A percentile compares a stretch with the other conserved stretches of the same genome.
Evolutionary conservation across 2,329 filamentous ascomycete species (phyloP).

Genomic region (Aaosphaeria pasadenensis): DNA sequence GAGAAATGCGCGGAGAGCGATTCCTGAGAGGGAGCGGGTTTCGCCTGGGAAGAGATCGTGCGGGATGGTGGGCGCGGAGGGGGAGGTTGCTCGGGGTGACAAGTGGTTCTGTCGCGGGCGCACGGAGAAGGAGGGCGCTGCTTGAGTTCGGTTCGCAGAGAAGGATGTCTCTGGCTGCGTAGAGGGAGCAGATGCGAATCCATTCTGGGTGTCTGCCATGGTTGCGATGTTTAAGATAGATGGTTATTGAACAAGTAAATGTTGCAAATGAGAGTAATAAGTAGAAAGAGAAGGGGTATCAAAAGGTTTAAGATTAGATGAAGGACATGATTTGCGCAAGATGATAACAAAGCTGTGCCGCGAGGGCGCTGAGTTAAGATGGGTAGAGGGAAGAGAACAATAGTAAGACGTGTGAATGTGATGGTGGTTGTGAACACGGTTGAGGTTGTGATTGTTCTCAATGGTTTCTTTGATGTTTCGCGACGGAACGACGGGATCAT

Average conservation of each 20-base stretch:
- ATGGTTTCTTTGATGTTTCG: too few relatives aligned
- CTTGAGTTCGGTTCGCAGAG: conserved; percentile 20
- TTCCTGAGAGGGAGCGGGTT: conserved; percentile 45
- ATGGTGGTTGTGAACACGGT: too few relatives aligned
- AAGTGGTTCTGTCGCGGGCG: not conserved
- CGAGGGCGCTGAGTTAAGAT: not conserved
- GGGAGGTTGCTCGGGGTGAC: too few relatives aligned
- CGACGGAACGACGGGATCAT: too few relatives aligned
- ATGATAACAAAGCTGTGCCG: too few relatives aligned
- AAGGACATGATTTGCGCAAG: too few relatives aligned
- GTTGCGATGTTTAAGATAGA: too few relatives aligned
- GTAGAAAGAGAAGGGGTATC: too few relatives aligned
- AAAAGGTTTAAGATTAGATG: too few relatives aligned
- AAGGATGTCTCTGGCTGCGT: conserved; percentile 27
- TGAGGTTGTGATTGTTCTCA: too few relatives aligned
- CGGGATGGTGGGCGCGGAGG: conserved; percentile 7
- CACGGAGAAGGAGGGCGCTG: not conserved
- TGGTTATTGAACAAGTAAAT: too few relatives aligned
- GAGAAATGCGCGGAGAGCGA: conserved; percentile 45
- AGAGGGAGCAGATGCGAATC: not conserved
- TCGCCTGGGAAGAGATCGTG: conserved; percentile 40
- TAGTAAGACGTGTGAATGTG: not conserved
- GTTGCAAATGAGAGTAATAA: too few relatives aligned
- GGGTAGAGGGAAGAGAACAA: not conserved
- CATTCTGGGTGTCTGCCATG: not conserved